Conservation (phyloP, 352 stramenopile species). For the Thraustochytrium striatum region DNA sequence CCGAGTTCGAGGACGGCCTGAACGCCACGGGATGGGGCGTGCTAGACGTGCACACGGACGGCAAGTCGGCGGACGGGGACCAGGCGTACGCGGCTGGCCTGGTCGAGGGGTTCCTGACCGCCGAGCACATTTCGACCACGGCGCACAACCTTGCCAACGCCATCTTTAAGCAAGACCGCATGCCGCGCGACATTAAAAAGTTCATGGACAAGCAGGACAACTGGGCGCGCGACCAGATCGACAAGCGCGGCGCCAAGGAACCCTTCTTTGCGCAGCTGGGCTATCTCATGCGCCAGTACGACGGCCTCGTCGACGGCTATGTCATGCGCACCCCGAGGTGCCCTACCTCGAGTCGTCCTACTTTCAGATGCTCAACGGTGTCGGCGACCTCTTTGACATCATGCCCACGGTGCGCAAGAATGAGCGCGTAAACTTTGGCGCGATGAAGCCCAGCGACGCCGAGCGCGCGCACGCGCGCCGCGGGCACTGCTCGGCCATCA, state of each 20-base stretch:
- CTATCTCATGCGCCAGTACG: constrained; percentile 41
- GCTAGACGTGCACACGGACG: constrained; percentile 11
- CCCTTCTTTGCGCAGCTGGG: constrained; percentile 1
- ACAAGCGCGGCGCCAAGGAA: background rate
- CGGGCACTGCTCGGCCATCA: constrained; percentile 63
- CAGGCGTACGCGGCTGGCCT: constrained; percentile 31
- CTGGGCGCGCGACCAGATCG: constrained; percentile 27
- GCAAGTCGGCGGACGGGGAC: background rate
- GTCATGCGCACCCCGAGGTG: constrained; percentile 7
- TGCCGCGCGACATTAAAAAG: background rate
- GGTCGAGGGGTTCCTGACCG: constrained; percentile 15
- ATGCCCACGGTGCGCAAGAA: background rate
- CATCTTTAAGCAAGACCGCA: constrained; percentile 14
- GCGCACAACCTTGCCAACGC: constrained; percentile 6
- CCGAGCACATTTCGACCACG: constrained; percentile 23
- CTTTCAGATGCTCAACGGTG: constrained; percentile 40
- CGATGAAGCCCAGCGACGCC: constrained; percentile 1
- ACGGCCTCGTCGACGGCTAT: constrained; percentile 49
- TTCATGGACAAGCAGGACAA: constrained; percentile 42
- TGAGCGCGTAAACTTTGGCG: background rate
- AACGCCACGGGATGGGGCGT: constrained; percentile 35
- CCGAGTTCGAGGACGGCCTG: constrained; percentile 26
- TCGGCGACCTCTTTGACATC: constrained; percentile 48
- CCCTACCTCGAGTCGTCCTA: constrained; percentile 3
- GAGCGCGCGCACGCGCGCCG: constrained; percentile 7